A percentile compares a stretch with the other conserved stretches of the same genome.
These are phyloP conservation scores for Pelagomonas calceolata DNA, from an alignment of 108 stramenopile genomes.

Conservation along the genomic window DNA sequence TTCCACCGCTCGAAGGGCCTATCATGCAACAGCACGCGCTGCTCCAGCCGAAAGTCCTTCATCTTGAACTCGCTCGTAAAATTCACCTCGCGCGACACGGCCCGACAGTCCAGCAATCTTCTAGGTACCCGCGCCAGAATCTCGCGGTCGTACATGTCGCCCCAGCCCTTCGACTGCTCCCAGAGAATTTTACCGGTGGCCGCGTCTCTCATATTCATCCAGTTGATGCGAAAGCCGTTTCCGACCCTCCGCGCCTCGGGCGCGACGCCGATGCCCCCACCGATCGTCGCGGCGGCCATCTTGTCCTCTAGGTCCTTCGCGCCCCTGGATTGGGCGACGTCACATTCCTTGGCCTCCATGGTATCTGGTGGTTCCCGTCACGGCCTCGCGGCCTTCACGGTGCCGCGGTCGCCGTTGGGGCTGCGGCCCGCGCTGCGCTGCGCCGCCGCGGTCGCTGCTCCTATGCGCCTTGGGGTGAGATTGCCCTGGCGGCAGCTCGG, in stretches of 20 bases:
- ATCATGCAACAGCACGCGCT: conserved; percentile 27
- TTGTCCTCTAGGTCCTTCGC: too few relatives aligned
- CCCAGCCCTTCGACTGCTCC: conserved; percentile 36
- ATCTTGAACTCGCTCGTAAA: conserved; percentile 34
- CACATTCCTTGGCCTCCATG: too few relatives aligned
- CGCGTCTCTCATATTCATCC: conserved; percentile 55
- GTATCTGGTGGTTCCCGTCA: too few relatives aligned
- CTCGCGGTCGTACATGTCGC: conserved; percentile 10
- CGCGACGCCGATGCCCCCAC: too few relatives aligned
- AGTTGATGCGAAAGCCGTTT: conserved; percentile 29
- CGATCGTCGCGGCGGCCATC: too few relatives aligned
- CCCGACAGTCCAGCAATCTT: conserved; percentile 32
- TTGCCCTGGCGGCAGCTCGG: too few relatives aligned
- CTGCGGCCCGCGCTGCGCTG: too few relatives aligned
- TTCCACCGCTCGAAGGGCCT: conserved; percentile 39
- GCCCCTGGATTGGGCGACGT: too few relatives aligned
- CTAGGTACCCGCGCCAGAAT: conserved; percentile 24
- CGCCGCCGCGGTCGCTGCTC: too few relatives aligned
- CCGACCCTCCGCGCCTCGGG: conserved; percentile 5
- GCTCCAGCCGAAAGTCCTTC: conserved; percentile 37
- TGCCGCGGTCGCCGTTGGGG: too few relatives aligned
- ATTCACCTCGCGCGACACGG: conserved; percentile 46
- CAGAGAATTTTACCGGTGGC: conserved; percentile 40
- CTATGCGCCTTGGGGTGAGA: too few relatives aligned
- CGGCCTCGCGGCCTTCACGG: too few relatives aligned